Evolutionary conservation across 257 asterid species (phyloP).

Genomic region (Salvia rosmarinus): DNA sequence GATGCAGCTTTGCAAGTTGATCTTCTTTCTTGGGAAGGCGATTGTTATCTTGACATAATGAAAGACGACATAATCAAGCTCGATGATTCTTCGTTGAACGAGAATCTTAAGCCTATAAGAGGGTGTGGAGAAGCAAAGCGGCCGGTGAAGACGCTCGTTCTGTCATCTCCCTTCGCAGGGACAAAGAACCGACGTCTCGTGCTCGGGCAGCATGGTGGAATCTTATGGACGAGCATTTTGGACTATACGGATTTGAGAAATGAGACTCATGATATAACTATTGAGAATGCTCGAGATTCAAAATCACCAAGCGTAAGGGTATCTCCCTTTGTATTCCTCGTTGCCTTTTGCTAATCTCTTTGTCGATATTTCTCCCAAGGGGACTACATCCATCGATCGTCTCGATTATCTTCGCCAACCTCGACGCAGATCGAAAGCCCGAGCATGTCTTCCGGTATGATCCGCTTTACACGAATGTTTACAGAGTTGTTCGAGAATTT

Average conservation of each 20-base stretch:
- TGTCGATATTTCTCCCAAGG: constrained; percentile 15
- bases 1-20: background rate
- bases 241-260: background rate
- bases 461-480: background rate
- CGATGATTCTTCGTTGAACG: constrained; percentile 52
- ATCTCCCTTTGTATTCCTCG: background rate
- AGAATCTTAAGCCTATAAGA: constrained; percentile 23
- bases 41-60: constrained; percentile 82
- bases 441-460: background rate
- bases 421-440: too few species aligned
- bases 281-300: constrained; percentile 14
- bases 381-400: background rate
- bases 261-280: constrained; percentile 3
- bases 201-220: constrained; percentile 38
- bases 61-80: constrained; percentile 75
- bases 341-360: constrained; percentile 21
- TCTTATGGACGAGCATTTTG: constrained; percentile 15
- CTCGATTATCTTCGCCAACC: too few species aligned
- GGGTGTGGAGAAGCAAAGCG: too few species aligned
- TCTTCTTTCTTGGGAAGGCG: constrained; percentile 49
- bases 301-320: background rate
- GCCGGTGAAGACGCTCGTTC: constrained; percentile 29
- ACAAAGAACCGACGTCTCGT: constrained; percentile 60
- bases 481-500: constrained; percentile 6
- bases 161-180: constrained; percentile 56